Conservation (phyloP, 805 yeast species). For the Kuraishia piskuri region DNA sequence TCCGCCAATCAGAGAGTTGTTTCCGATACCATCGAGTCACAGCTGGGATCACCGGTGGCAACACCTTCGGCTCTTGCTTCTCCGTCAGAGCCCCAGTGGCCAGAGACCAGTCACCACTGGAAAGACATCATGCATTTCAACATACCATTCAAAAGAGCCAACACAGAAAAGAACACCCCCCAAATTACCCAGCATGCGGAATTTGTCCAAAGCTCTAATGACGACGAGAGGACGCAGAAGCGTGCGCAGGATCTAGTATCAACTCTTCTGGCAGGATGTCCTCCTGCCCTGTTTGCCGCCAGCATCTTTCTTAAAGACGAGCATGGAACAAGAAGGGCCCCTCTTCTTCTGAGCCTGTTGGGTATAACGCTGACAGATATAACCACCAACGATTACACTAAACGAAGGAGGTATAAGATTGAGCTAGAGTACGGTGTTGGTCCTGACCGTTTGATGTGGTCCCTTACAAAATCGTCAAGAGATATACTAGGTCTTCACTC, state of each 20-base stretch:
- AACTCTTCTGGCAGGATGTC: slow-evolving; percentile 56
- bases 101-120: background rate
- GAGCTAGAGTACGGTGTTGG: slow-evolving; percentile 90
- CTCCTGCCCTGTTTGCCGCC: slow-evolving; percentile 68
- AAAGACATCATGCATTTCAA: background rate
- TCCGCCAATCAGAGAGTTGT: background rate
- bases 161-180: background rate
- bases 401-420: slow-evolving; percentile 44
- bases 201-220: background rate
- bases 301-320: slow-evolving; percentile 73
- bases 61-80: background rate
- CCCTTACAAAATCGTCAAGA: slow-evolving; percentile 59
- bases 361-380: slow-evolving; percentile 54
- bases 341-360: slow-evolving; percentile 66
- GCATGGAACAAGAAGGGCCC: slow-evolving; percentile 69
- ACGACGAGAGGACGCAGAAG: slow-evolving; percentile 10
- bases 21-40: background rate
- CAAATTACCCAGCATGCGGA: background rate
- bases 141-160: background rate
- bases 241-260: slow-evolving; percentile 29
- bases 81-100: background rate
- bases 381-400: slow-evolving; percentile 27
- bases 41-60: background rate
- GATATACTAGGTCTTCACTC: slow-evolving; percentile 71
- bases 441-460: slow-evolving; percentile 69